Evolutionary conservation across 257 asterid species (phyloP), one percentile per base, ranked within the genome.

Genomic region (Petunia axillaris): DNA sequence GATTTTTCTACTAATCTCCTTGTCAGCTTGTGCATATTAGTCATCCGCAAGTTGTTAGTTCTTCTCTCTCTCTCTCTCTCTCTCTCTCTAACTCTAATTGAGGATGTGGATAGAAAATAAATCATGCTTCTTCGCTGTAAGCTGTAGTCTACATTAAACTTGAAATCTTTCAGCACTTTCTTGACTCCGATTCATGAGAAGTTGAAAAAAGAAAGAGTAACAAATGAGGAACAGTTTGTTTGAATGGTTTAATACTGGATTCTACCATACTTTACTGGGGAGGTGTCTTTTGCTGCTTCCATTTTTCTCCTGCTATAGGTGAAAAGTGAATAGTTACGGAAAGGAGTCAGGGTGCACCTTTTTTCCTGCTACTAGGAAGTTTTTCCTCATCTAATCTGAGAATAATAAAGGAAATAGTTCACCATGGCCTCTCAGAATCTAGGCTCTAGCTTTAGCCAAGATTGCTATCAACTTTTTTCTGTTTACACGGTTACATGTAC

Each of bases 361-460:
- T 41, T 4, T 8, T 4, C 53, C 53, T 66, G 3, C 53, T 64
- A 13, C 35, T 41, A 67, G 57, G 76, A 44, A 68, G 14, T 16
- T 68, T 25, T 68, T 43, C 40, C 76, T 16, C 76, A 25, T 25
- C 8, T 44, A 16, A 40, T 7, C 76, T 43, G 76, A 68, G 57
- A 44, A 67, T 10, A 15, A 41, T 11, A 67, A n/a, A 38, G 75
- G 43, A 44, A 44, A 44, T 16, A 44, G 8, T 68, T 44, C 9
- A 44, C 76, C 58, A 50, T 70, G 62, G 44, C 1, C 6, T 35
- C 77, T 3, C n/a, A 35, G 44, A 71, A 44, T 50, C 60, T 36
- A 73, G 41, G 62, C 44, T 73, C 62, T 36, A 36, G 62, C 46
- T 50, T 73, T 73, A 48, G 36, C 62, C 78, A 73, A 48, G 44